A percentile compares a stretch with the other conserved stretches of the same genome.
Evolutionary conservation across 148 eudicot species (phyloP).

Genomic region (Chenopodium formosanum): DNA sequence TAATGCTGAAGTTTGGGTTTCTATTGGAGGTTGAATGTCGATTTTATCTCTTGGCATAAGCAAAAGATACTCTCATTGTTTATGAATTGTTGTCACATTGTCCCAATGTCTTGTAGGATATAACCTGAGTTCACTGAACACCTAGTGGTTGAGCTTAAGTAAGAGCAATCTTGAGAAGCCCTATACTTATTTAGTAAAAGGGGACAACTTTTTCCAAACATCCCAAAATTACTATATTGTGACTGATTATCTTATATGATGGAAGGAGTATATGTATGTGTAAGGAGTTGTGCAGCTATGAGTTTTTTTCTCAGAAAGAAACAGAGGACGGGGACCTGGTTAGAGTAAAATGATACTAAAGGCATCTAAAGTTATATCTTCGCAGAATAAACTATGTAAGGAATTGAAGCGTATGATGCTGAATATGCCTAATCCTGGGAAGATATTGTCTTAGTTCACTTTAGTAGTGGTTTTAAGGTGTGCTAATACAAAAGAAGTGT

Average conservation of each 20-base stretch:
- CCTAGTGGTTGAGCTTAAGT: not conserved
- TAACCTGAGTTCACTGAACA: not conserved
- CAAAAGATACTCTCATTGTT: not conserved
- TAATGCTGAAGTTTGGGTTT: not conserved
- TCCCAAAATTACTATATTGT: not conserved
- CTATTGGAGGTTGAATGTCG: not conserved
- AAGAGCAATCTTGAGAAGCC: not conserved
- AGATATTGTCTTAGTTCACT: not conserved
- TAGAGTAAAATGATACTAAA: too few relatives aligned
- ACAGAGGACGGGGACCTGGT: not conserved
- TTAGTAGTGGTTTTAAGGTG: not conserved
- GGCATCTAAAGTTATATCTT: not conserved
- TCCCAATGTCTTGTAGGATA: not conserved
- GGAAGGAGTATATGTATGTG: not conserved
- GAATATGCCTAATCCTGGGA: not conserved
- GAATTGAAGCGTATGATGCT: not conserved
- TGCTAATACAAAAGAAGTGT: not conserved
- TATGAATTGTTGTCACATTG: not conserved
- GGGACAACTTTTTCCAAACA: not conserved
- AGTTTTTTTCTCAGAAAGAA: not conserved
- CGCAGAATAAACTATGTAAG: too few relatives aligned
- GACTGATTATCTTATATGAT: not conserved
- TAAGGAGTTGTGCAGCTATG: not conserved
- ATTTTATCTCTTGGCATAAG: not conserved
- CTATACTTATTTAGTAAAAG: not conserved